Evolutionary conservation across 495 filamentous ascomycete genomes (phyloP).

Genomic region (Parathielavia appendiculata): DNA sequence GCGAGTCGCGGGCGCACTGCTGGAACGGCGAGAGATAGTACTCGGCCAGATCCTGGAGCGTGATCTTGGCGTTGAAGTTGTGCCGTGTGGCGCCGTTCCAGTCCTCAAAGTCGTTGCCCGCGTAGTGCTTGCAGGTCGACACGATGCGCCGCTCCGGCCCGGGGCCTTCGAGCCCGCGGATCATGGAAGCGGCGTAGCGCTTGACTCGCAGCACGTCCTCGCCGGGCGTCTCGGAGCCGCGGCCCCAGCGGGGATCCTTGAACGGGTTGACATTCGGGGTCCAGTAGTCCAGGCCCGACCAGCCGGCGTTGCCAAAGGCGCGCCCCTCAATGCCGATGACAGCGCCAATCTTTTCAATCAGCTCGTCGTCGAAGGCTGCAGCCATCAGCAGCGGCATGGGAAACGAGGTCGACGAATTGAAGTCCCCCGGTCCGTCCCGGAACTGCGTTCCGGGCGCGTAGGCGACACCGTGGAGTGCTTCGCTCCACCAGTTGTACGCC

Average conservation of each 20-base stretch:
- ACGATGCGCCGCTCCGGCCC: conserved; percentile 16
- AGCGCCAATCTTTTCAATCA: conserved; percentile 39
- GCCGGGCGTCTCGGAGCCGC: conserved; percentile 32
- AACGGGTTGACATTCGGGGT: conserved; percentile 68
- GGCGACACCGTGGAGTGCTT: conserved; percentile 48
- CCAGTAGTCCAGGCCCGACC: conserved; percentile 57
- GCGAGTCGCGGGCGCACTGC: conserved; percentile 41
- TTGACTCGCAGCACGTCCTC: conserved; percentile 40
- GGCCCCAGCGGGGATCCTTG: conserved; percentile 45
- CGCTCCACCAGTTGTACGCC: conserved; percentile 50
- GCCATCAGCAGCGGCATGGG: conserved; percentile 41
- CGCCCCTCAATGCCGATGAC: conserved; percentile 58
- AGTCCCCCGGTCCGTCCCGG: conserved; percentile 28
- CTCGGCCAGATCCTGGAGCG: conserved; percentile 42
- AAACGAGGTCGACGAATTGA: conserved; percentile 46
- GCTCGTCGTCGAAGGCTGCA: conserved; percentile 46
- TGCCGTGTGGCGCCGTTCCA: conserved; percentile 31
- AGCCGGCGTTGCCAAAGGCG: conserved; percentile 60
- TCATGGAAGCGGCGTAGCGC: conserved; percentile 36
- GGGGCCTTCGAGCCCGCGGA: conserved; percentile 26
- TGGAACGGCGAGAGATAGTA: conserved; percentile 48
- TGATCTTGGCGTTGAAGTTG: conserved; percentile 39
- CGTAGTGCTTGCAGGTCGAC: conserved; percentile 41
- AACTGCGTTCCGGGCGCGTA: conserved; percentile 35
- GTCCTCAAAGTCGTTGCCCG: conserved; percentile 54